Conservation (phyloP, 441 rosid genomes). For the Syzygium malaccense region DNA sequence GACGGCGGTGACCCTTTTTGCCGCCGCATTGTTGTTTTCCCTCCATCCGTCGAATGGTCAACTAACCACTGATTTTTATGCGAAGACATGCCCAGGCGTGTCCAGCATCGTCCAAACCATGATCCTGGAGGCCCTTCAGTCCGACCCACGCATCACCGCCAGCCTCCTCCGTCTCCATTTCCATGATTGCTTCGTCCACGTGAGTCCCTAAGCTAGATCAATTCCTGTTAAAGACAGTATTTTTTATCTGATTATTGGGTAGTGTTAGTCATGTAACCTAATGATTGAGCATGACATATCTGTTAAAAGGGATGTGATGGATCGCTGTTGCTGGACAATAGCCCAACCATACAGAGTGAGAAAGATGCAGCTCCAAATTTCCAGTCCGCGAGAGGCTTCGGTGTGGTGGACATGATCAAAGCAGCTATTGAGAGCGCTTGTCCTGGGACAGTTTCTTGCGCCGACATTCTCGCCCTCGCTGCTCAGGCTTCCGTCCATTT, state of each 20-base stretch:
- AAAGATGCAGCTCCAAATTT: neutral
- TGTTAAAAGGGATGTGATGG: neutral
- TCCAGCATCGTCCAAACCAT: neutral
- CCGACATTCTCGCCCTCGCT: neutral
- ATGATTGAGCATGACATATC: neutral
- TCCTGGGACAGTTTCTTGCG: neutral
- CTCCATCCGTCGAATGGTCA: neutral
- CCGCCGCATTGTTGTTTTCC: neutral
- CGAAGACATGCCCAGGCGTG: neutral
- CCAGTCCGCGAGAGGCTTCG: neutral
- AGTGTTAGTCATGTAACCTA: neutral
- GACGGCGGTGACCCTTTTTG: neutral
- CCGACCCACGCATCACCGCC: neutral
- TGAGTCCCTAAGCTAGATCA: neutral
- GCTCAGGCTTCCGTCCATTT: neutral
- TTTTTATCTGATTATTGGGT: neutral
- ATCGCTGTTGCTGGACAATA: neutral
- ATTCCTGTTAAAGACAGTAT: neutral
- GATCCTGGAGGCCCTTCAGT: neutral
- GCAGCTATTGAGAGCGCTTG: neutral
- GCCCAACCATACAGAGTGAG: neutral
- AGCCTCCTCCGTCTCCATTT: neutral
- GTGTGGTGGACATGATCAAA: neutral
- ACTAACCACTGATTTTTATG: neutral
- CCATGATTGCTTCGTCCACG: neutral